Evolutionary conservation across 2,329 filamentous ascomycete genomes (phyloP), one percentile per base, ranked within the genome.

Genomic region (Epichloe scottii): DNA sequence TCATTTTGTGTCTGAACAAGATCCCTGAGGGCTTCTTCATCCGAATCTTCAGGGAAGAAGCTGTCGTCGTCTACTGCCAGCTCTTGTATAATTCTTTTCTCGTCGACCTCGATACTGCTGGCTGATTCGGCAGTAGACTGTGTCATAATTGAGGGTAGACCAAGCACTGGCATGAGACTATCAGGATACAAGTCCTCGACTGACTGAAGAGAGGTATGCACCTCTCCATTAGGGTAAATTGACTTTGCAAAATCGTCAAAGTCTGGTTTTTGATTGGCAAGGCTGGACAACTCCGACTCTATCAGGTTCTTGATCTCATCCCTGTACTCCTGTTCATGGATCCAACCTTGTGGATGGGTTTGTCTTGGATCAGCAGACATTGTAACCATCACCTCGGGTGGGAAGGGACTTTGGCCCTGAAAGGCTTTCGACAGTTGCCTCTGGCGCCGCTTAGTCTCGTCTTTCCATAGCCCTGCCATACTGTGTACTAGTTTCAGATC

Each of bases 391-490:
- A 82, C 89, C 57, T 95, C 90, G 0, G 82, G 73, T 2, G 86
- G 82, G 56, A 95, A 95, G 0, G 89, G 87, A 54, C 79, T 91
- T 59, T 81, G 87, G 5, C 75, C 79, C 34, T 81, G 75, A 56
- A 81, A 74, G 5, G 69, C 69, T 45, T 84, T 72, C 2, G 81
- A 78, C 77, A 91, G 84, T 44, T 78, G 79, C 46, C 78, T 74
- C 65, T 87, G 91, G 34, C 90, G 79, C 43, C 90, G 79, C 53
- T 81, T 82, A 0, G 85, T 88, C 66, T 97, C 93, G 59, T 95
- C 89, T 62, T 82, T 83, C 93, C 93, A 98, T 3, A 98, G 69
- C 0, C 87, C 86, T 51, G 89, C 89, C 87, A 98, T 91, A 56
- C 93, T 98, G 61, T 88, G 83, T 5, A 98, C 90, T 11, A 95